These are phyloP conservation scores for Neopestalotiopsis sp. DNA, from an alignment of 2,329 filamentous ascomycete species.

Conservation along the genomic window DNA sequence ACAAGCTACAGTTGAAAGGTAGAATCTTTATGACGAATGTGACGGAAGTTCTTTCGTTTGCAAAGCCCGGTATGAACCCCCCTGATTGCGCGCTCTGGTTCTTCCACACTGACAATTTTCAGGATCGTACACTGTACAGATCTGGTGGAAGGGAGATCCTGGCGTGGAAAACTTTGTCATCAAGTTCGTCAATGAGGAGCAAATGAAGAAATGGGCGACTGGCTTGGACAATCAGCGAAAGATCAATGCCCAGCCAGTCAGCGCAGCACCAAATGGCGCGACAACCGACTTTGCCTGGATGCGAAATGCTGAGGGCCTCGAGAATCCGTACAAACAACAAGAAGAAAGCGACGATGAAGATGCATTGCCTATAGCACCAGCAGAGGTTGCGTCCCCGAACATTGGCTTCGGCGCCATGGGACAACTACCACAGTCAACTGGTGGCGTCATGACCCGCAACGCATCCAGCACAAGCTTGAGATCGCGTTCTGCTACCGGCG, in stretches of 20 bases:
- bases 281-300: conserved; percentile 84
- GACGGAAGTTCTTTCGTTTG: conserved; percentile 86
- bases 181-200: conserved; percentile 88
- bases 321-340: conserved; percentile 80
- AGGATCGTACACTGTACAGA: conserved; percentile 95
- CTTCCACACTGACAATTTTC: conserved; percentile 34
- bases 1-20: conserved; percentile 92
- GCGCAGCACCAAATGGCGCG: conserved; percentile 50
- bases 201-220: conserved; percentile 88
- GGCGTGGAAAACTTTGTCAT: conserved; percentile 97
- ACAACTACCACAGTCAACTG: conserved; percentile 37
- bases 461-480: conserved; percentile 78
- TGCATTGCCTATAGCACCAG: conserved; percentile 41
- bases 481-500: conserved; percentile 76
- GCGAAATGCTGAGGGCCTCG: conserved; percentile 68
- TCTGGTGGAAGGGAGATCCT: conserved; percentile 98
- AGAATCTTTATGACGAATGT: conserved; percentile 99
- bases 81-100: not conserved
- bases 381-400: conserved; percentile 41
- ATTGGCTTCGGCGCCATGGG: conserved; percentile 36
- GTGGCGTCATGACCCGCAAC: conserved; percentile 64
- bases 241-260: conserved; percentile 58
- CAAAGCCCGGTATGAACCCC: conserved; percentile 77
- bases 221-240: conserved; percentile 80
- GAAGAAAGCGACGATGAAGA: conserved; percentile 69